Evolutionary conservation across 73 alveolate genomes (phyloP).

Genomic region (Urostyla sp.): DNA sequence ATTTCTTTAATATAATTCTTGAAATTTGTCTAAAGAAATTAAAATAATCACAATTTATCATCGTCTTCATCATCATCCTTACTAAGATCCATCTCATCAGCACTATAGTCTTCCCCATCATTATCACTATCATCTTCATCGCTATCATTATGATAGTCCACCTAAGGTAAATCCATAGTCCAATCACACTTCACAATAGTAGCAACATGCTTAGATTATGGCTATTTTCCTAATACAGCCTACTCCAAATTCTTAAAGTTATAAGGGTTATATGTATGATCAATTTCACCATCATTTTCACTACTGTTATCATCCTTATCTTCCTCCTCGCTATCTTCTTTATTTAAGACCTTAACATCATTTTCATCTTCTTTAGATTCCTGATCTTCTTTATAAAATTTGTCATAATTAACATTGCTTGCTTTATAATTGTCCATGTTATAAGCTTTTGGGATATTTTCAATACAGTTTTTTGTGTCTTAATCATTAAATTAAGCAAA

Average conservation of each 20-base stretch:
- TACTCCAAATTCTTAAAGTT: constrained; percentile 48
- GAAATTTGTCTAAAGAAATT: no score
- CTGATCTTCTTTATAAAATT: no score
- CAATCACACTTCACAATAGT: constrained; percentile 48
- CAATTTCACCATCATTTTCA: constrained; percentile 40
- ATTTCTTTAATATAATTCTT: not conserved
- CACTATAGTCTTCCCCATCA: constrained; percentile 3
- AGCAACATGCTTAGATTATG: not conserved
- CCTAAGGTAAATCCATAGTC: constrained; percentile 57
- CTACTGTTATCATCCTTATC: not conserved
- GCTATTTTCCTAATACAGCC: constrained; percentile 19
- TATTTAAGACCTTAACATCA: no score
- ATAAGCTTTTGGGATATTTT: no score
- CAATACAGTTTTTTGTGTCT: no score
- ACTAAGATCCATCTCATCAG: not conserved
- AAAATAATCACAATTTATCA: no score
- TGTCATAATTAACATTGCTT: no score
- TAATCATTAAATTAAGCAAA: no score
- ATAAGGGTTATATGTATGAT: constrained; percentile 53
- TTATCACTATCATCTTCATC: constrained; percentile 44
- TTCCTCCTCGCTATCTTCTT: constrained; percentile 2
- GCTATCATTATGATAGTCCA: constrained; percentile 21
- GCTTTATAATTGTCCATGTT: no score
- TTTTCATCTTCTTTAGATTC: no score
- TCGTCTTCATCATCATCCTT: constrained; percentile 18